Conservation (phyloP, 768 basidiomycete species). For the Rhizopogon vulgaris region DNA sequence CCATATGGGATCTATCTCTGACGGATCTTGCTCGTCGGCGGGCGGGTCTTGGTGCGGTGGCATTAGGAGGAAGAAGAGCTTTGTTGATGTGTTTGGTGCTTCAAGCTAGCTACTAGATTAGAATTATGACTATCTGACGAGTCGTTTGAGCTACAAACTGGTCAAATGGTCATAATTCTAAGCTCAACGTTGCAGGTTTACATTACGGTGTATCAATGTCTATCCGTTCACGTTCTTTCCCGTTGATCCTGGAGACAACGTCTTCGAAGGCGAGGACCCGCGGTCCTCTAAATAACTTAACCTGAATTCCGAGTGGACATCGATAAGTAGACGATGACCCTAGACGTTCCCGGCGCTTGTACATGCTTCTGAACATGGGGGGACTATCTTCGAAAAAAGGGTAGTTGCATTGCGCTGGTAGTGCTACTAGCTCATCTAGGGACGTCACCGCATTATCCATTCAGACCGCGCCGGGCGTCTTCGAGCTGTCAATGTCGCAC, state of each 20-base stretch:
- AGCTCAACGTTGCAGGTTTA: too few relatives aligned
- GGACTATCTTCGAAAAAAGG: not conserved
- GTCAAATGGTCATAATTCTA: too few relatives aligned
- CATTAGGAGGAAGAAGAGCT: not conserved
- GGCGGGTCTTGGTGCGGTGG: not conserved
- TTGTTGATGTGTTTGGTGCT: not conserved
- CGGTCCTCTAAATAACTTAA: not conserved
- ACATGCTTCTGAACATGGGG: not conserved
- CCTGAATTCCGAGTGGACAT: too few relatives aligned
- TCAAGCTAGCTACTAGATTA: too few relatives aligned
- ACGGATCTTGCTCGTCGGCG: constrained; percentile 5
- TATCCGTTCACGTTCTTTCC: too few relatives aligned
- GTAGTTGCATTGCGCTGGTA: not conserved
- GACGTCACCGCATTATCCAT: constrained; percentile 23
- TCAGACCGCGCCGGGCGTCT: constrained; percentile 78
- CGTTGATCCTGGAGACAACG: not conserved
- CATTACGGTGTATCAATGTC: not conserved
- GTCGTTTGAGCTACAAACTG: too few relatives aligned
- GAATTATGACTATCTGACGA: too few relatives aligned
- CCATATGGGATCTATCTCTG: constrained; percentile 73
- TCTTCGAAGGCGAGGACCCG: not conserved
- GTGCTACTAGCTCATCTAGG: not conserved
- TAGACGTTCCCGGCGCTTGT: not conserved
- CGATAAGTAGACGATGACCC: not conserved
- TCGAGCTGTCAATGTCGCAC: constrained; percentile 43